Conservation (phyloP, 805 yeast species). For the Brettanomyces nanus region DNA sequence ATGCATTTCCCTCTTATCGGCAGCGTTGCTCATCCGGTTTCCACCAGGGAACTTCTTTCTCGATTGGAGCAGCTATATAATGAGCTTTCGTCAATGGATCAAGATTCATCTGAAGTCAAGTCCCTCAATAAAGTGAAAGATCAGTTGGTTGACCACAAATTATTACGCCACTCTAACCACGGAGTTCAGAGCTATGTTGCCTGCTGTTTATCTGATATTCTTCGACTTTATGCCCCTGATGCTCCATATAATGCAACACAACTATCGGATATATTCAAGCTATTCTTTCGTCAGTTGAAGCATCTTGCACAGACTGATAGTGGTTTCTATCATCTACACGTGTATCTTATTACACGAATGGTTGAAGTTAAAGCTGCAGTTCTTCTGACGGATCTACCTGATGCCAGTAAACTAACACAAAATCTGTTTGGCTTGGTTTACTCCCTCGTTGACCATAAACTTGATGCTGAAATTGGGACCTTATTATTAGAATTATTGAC, state of each 20-base stretch:
- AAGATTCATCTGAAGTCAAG: constrained; percentile 43
- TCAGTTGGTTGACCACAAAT: constrained; percentile 50
- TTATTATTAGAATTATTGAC: constrained; percentile 63
- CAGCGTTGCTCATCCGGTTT: too few relatives aligned
- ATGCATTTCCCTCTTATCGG: too few relatives aligned
- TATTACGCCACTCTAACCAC: constrained; percentile 49
- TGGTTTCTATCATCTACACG: constrained; percentile 54
- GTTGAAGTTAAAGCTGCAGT: constrained; percentile 59
- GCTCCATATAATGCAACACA: constrained; percentile 72
- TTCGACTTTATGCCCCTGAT: constrained; percentile 79
- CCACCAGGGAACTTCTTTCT: constrained; percentile 51
- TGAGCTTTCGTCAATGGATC: constrained; percentile 56
- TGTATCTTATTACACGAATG: constrained; percentile 55
- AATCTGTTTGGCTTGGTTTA: constrained; percentile 56
- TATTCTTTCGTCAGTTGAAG: constrained; percentile 57
- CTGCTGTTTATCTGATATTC: constrained; percentile 67
- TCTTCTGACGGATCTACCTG: constrained; percentile 54
- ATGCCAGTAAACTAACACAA: constrained; percentile 46
- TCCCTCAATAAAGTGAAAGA: constrained; percentile 38
- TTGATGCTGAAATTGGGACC: constrained; percentile 38
- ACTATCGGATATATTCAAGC: constrained; percentile 55
- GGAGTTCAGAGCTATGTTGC: constrained; percentile 67
- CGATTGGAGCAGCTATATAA: constrained; percentile 53
- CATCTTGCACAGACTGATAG: constrained; percentile 42
- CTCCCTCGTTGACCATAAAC: constrained; percentile 35